phyloP scores from a whole-genome alignment of 164 flowering plant species.

The Umbellularia californica region DNA sequence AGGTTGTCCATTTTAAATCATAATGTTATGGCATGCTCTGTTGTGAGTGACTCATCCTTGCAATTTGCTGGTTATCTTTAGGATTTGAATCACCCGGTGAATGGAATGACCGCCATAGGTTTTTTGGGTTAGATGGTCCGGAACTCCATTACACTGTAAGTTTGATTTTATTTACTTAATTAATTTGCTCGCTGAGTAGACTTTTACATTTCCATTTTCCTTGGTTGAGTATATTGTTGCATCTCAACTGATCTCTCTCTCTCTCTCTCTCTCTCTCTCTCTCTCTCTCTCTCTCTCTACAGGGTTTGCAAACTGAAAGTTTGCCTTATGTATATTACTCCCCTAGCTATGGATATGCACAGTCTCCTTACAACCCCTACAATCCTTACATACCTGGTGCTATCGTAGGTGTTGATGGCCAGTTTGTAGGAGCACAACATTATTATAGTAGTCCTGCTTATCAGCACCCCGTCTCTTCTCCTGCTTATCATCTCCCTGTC shows the following conservation, averaged over 20 bases:
- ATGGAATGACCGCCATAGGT: conserved; percentile 72
- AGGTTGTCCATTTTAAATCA: neutral
- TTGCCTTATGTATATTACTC: conserved; percentile 77
- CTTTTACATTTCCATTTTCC: neutral
- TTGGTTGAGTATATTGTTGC: neutral
- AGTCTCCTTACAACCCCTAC: conserved; percentile 82
- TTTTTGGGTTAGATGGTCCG: conserved; percentile 74
- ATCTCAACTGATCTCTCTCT: neutral
- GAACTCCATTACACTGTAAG: conserved; percentile 67
- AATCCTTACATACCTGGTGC: conserved; percentile 92
- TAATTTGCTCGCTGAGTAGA: neutral
- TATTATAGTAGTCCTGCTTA: conserved; percentile 51
- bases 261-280: neutral
- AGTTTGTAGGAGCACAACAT: conserved; percentile 54
- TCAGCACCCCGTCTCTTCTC: conserved; percentile 38
- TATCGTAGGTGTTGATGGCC: conserved; percentile 56
- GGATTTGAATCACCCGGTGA: conserved; percentile 73
- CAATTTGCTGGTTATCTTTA: conserved; percentile 17
- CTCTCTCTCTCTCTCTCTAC: conserved; percentile 14
- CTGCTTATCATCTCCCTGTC: conserved; percentile 45
- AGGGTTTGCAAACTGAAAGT: conserved; percentile 74
- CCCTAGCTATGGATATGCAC: conserved; percentile 77
- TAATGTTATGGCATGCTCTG: neutral
- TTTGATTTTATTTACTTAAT: conserved; percentile 5
- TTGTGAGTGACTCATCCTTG: neutral